Evolutionary conservation across 306 rosid species (phyloP).

Genomic region (Herpetospermum pedunculosum): DNA sequence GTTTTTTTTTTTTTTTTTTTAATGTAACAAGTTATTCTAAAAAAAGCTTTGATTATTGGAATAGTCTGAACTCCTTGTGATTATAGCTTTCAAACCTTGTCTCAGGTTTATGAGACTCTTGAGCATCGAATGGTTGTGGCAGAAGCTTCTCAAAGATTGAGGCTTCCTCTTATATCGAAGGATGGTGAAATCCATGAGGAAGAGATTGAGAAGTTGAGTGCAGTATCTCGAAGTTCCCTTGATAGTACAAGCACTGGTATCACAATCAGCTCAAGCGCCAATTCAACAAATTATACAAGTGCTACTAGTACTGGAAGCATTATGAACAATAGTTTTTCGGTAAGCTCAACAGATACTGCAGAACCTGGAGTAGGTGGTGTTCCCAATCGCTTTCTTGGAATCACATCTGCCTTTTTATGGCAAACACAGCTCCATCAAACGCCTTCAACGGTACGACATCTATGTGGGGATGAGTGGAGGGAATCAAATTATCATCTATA

Average conservation of each 20-base stretch:
- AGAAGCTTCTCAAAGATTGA: slow-evolving; percentile 86
- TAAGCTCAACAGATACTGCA: slow-evolving; percentile 30
- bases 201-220: slow-evolving; percentile 73
- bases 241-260: slow-evolving; percentile 48
- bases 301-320: slow-evolving; percentile 39
- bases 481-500: neutral
- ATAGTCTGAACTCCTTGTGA: neutral
- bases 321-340: slow-evolving; percentile 23
- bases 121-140: slow-evolving; percentile 82
- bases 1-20: too few relatives aligned
- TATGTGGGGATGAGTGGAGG: neutral
- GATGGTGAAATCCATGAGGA: slow-evolving; percentile 82
- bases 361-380: slow-evolving; percentile 87
- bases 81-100: slow-evolving; percentile 7
- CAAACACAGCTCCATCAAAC: slow-evolving; percentile 64
- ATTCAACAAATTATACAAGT: slow-evolving; percentile 46
- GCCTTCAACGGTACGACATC: slow-evolving; percentile 46
- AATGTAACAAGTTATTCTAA: neutral
- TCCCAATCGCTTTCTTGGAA: slow-evolving; percentile 75
- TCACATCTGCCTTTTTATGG: slow-evolving; percentile 81
- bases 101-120: slow-evolving; percentile 69
- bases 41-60: neutral
- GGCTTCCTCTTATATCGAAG: slow-evolving; percentile 81
- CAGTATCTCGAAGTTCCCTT: slow-evolving; percentile 51
- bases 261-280: slow-evolving; percentile 48